Evolutionary conservation across 306 rosid species (phyloP).

Genomic region (Cucumis sativus): DNA sequence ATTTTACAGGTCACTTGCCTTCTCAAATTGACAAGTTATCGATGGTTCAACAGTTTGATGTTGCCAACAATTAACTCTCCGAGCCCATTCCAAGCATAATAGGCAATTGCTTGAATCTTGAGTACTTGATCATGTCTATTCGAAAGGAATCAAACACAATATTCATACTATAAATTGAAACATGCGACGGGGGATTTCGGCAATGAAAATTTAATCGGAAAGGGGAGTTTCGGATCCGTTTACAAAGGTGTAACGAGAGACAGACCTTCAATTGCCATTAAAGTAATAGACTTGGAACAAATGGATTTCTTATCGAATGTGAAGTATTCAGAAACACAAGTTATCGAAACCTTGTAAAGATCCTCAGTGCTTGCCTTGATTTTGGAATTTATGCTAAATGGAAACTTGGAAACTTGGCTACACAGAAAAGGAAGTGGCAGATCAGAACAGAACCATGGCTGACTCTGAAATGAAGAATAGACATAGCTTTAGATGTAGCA

Average conservation of each 20-base stretch:
- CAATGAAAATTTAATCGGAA: constrained; percentile 14
- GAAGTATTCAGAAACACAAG: constrained; percentile 9
- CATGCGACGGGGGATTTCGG: not conserved
- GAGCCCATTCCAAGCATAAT: not conserved
- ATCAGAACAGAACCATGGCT: not conserved
- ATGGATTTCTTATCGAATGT: constrained; percentile 18
- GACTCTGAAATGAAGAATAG: not conserved
- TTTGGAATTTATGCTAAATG: constrained; percentile 10
- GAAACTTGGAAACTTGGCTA: constrained; percentile 10
- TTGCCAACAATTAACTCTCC: not conserved
- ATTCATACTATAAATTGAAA: too few relatives aligned
- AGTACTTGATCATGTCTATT: not conserved
- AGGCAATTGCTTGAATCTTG: not conserved
- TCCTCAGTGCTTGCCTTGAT: constrained; percentile 16
- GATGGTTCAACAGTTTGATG: not conserved
- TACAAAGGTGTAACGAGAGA: constrained; percentile 11
- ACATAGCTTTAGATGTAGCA: too few relatives aligned
- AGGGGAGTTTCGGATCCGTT: constrained; percentile 15
- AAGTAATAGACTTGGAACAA: constrained; percentile 16
- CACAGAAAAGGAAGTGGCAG: not conserved
- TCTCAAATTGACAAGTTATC: not conserved
- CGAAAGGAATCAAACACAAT: too few relatives aligned
- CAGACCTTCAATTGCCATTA: constrained; percentile 5
- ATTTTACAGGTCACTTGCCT: constrained; percentile 3
- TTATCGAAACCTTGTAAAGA: constrained; percentile 12